Base-by-base conservation (phyloP, 2,329 filamentous ascomycete genomes). In the Paraphoma chrysanthemicola region DNA sequence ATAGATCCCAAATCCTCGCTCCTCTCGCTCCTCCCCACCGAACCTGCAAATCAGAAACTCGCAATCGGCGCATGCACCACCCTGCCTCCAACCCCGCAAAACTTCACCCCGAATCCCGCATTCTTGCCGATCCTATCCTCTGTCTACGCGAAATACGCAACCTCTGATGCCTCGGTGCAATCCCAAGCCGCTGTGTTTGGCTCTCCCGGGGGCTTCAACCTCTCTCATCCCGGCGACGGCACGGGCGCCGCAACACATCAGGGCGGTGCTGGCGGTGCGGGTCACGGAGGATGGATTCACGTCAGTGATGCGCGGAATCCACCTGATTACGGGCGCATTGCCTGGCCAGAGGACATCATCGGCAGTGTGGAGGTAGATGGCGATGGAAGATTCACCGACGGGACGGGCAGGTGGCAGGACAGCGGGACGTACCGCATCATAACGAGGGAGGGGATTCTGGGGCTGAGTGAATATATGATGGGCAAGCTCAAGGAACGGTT, bases 311-410 rank as follows among this genome's bases (percentile, higher is more conserved):
- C 74, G 67, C 77, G 86, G 57, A 82, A 84, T 57, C 85, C 86
- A 36, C 86, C 86, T 2, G 86, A 89, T 57, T 89, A 81, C 72
- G 86, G 86, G 1, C 72, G 86, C n/a, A 87, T 88, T 59, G 84
- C 86, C 49, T 87, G 83, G 82, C 86, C 86, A 0, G 86, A 89
- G 69, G 86, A 89, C 73, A 89, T 89, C 48, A 85, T 89, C 67
- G 86, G 86, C 12, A 88, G 85, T 63, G 68, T 89, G 23, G 86
- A 89, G 71, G 83, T 89, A 4, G 85, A 88, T 73, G 80, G 79
- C 0, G 61, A 80, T 16, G 86, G 86, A 1, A 74, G 78, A n/a
- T 87, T 88, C 71, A 81, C 84, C 16, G 83, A 82, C 44, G 80
- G 46, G 79, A 81, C 55, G 29, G 86, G 86, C 10, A 82, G 82